Conservation (phyloP, 148 eudicot genomes). For the Heliamphora exappendiculata region DNA sequence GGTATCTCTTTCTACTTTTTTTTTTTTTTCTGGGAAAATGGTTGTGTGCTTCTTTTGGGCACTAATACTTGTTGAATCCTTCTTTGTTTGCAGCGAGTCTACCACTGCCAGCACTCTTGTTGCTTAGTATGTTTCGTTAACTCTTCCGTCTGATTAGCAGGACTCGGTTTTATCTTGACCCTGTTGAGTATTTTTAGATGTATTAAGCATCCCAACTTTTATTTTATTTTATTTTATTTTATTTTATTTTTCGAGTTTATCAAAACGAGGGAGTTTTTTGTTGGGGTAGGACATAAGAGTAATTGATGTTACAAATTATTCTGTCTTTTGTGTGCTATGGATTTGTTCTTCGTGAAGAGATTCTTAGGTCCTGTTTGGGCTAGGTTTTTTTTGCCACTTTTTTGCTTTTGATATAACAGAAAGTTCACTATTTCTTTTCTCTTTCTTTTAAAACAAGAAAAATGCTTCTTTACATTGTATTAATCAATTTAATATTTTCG, state of each 20-base stretch:
- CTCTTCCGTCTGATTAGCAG: not conserved
- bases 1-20: too few species aligned
- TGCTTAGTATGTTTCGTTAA: conserved; percentile 12
- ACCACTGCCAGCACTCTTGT: conserved; percentile 26
- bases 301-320: not conserved
- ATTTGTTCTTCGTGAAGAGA: not conserved
- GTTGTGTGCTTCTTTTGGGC: not conserved
- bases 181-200: not conserved
- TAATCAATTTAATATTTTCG: too few species aligned
- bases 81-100: conserved; percentile 16
- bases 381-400: too few species aligned
- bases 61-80: not conserved
- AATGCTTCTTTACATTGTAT: too few species aligned
- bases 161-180: not conserved
- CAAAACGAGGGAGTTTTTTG: not conserved
- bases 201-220: not conserved
- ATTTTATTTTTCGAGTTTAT: too few species aligned
- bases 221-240: too few species aligned
- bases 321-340: not conserved
- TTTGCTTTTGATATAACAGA: too few species aligned
- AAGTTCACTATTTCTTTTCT: too few species aligned
- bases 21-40: too few species aligned
- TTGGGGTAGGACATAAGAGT: not conserved
- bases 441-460: too few species aligned
- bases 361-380: not conserved